Evolutionary conservation across 495 filamentous ascomycete genomes (phyloP).

Genomic region (Pyrenula massariospora): DNA sequence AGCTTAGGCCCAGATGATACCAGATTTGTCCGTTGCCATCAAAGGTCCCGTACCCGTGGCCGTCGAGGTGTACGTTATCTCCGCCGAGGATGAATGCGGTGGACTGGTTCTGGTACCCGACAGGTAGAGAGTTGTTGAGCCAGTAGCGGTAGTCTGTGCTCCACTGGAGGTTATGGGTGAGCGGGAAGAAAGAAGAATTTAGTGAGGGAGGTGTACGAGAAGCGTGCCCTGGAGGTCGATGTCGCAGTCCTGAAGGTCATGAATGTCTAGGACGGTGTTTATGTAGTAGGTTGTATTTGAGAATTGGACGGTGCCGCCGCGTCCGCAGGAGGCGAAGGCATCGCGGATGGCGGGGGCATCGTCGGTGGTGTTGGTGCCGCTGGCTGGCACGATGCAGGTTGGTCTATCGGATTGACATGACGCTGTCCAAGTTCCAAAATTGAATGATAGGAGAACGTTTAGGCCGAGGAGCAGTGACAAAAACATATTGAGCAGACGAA

Average conservation of each 20-base stretch:
- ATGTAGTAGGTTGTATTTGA: slow-evolving; percentile 24
- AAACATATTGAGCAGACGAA: no score
- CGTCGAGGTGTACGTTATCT: slow-evolving; percentile 24
- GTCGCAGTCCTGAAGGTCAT: slow-evolving; percentile 26
- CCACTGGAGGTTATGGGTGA: no score
- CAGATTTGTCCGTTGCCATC: slow-evolving; percentile 34
- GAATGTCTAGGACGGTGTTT: slow-evolving; percentile 29
- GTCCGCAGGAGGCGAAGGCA: slow-evolving; percentile 28
- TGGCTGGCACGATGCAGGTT: background rate
- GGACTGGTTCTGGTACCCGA: slow-evolving; percentile 38
- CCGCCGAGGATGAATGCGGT: slow-evolving; percentile 35
- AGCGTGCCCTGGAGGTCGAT: slow-evolving; percentile 27
- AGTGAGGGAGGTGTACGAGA: slow-evolving; percentile 5
- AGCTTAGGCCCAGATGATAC: slow-evolving; percentile 18
- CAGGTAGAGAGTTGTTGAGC: slow-evolving; percentile 26
- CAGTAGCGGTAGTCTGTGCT: slow-evolving; percentile 34
- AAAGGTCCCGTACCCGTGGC: slow-evolving; percentile 25
- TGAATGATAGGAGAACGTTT: no score
- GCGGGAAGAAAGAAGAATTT: no score
- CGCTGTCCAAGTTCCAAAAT: no score
- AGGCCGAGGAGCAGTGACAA: no score
- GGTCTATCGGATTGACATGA: no score
- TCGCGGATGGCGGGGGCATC: slow-evolving; percentile 26
- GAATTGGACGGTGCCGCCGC: slow-evolving; percentile 25
- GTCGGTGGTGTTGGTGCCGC: slow-evolving; percentile 9